Evolutionary conservation across 768 basidiomycete genomes (phyloP).

Genomic region (Tricholoma bakamatsutake): DNA sequence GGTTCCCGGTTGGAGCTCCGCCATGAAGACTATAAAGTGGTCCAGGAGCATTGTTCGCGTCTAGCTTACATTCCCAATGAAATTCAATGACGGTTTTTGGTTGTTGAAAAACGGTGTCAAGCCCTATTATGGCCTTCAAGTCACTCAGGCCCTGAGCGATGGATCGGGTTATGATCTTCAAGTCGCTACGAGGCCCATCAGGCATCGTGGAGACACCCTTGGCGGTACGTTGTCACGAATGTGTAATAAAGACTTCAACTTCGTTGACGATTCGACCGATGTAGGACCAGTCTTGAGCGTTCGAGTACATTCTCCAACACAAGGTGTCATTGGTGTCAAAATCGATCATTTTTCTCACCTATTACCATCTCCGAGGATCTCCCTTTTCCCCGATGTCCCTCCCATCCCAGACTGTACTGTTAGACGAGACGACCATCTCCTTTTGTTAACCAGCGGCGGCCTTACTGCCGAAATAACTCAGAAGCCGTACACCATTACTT

Average conservation of each 20-base stretch:
- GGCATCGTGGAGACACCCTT: constrained; percentile 58
- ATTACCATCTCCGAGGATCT: constrained; percentile 41
- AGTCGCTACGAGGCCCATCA: constrained; percentile 55
- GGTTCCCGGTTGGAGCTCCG: too few relatives aligned
- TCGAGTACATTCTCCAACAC: constrained; percentile 48
- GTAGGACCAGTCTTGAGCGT: constrained; percentile 45
- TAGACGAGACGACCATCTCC: constrained; percentile 22
- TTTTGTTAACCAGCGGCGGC: constrained; percentile 38
- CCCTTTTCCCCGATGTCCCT: constrained; percentile 57
- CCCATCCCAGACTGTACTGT: constrained; percentile 40
- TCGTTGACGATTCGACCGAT: constrained; percentile 7
- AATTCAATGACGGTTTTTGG: constrained; percentile 74
- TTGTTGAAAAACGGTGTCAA: constrained; percentile 57
- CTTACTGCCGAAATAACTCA: constrained; percentile 50
- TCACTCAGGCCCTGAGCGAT: constrained; percentile 41
- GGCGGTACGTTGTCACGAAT: constrained; percentile 32
- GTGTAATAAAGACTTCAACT: constrained; percentile 2
- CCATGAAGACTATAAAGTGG: too few relatives aligned
- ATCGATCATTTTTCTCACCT: constrained; percentile 47
- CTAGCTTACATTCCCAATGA: constrained; percentile 43
- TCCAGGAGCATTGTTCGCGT: too few relatives aligned
- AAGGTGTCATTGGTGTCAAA: constrained; percentile 51
- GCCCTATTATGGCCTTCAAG: constrained; percentile 56
- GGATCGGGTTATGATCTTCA: constrained; percentile 48
- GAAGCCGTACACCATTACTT: constrained; percentile 58